These are phyloP conservation scores for Cercospora canescens DNA, from an alignment of 2,329 filamentous ascomycete species.

Conservation along the genomic window DNA sequence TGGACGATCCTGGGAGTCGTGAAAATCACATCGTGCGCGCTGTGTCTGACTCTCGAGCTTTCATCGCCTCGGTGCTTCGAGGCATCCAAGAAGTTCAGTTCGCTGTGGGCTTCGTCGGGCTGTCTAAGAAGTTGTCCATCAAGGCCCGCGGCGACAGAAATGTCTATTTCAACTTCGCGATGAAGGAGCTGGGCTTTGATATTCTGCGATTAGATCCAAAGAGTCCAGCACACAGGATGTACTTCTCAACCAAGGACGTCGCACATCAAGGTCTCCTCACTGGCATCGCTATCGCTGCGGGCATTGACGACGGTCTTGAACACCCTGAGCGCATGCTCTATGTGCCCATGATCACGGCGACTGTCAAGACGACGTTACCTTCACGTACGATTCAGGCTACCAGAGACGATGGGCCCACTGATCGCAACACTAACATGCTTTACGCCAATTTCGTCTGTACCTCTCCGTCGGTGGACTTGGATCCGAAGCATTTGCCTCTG, in stretches of 20 bases:
- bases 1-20: slow-evolving; percentile 66
- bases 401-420: slow-evolving; percentile 65
- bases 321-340: slow-evolving; percentile 87
- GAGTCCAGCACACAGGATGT: slow-evolving; percentile 96
- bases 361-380: slow-evolving; percentile 86
- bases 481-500: slow-evolving; percentile 86
- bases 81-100: slow-evolving; percentile 97
- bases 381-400: slow-evolving; percentile 88
- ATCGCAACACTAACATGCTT: slow-evolving; percentile 92
- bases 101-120: slow-evolving; percentile 83
- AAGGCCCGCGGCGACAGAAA: slow-evolving; percentile 68
- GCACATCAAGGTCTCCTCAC: slow-evolving; percentile 93
- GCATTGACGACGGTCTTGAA: slow-evolving; percentile 84
- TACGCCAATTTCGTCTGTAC: slow-evolving; percentile 96
- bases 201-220: slow-evolving; percentile 87
- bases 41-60: slow-evolving; percentile 89
- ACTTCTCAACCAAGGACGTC: slow-evolving; percentile 88
- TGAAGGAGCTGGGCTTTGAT: slow-evolving; percentile 95
- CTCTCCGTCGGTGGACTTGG: slow-evolving; percentile 89
- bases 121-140: slow-evolving; percentile 76
- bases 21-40: slow-evolving; percentile 73
- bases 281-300: slow-evolving; percentile 87
- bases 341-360: slow-evolving; percentile 96
- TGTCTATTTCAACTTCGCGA: slow-evolving; percentile 80
- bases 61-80: slow-evolving; percentile 82